These are phyloP conservation scores for Solanum ahanhuiri DNA, from an alignment of 257 asterid species.

Conservation along the genomic window DNA sequence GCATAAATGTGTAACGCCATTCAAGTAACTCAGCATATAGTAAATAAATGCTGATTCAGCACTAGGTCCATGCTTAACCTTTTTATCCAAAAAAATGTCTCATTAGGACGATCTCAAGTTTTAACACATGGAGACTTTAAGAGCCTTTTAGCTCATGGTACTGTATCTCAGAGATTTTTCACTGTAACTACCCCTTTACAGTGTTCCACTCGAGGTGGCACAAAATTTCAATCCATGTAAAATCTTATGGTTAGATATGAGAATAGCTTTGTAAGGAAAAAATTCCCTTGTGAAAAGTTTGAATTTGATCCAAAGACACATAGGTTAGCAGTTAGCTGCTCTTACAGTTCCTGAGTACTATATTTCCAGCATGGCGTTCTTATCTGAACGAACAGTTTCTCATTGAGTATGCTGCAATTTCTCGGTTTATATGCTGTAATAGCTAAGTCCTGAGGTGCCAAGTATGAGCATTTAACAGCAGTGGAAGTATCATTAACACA, in stretches of 20 bases:
- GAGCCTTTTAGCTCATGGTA: background rate
- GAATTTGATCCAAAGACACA: background rate
- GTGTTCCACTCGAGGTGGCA: background rate
- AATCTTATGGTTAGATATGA: background rate
- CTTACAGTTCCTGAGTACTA: background rate
- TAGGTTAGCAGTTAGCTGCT: background rate
- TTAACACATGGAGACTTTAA: background rate
- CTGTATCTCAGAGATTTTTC: background rate
- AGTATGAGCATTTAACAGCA: background rate
- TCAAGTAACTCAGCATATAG: background rate
- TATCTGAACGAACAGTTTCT: background rate
- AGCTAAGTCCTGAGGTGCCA: background rate
- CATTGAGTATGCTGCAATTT: background rate
- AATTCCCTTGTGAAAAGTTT: background rate
- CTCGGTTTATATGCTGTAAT: background rate
- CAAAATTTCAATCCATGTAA: background rate
- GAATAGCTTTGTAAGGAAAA: background rate
- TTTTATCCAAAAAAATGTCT: background rate
- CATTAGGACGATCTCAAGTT: background rate
- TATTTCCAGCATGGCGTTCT: background rate
- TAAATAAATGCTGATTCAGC: background rate
- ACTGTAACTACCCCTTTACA: background rate
- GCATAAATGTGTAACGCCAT: background rate
- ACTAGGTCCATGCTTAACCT: background rate
- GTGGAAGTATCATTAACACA: background rate